Percentiles rank a stretch among this genome's conserved stretches.
These are phyloP conservation scores for Aspergillus terreus DNA, from an alignment of 2,329 filamentous ascomycete genomes.

Conservation along the genomic window DNA sequence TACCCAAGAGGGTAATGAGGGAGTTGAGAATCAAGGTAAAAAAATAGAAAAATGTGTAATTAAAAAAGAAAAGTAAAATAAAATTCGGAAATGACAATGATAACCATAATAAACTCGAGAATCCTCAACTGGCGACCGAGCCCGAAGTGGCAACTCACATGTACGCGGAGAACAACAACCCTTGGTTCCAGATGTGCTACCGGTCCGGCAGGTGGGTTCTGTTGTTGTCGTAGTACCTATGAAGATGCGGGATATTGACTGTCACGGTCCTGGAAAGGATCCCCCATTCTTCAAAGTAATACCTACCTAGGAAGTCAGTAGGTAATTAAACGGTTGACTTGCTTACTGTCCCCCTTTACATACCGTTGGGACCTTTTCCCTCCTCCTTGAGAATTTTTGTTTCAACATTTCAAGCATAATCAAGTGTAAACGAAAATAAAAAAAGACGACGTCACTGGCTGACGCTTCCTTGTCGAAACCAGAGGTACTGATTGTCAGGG, in stretches of 20 bases:
- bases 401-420: neutral
- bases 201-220: no score
- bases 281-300: neutral
- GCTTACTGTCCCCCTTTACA: neutral
- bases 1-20: no score
- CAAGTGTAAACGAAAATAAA: neutral
- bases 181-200: neutral
- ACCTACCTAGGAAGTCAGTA: no score
- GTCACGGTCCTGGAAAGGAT: neutral
- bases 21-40: neutral
- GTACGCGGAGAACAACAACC: conserved; percentile 1
- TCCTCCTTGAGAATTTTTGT: neutral
- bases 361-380: neutral
- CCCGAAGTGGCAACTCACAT: conserved; percentile 14
- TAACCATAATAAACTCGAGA: neutral
- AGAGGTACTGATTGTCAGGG: conserved; percentile 22
- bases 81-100: neutral
- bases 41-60: conserved; percentile 3
- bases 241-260: no score
- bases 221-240: no score
- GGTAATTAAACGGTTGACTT: neutral
- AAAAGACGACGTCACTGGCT: conserved; percentile 21
- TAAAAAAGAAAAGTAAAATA: neutral
- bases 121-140: conserved; percentile 6
- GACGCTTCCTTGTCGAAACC: conserved; percentile 17